Percentiles rank a stretch among this genome's conserved stretches.
These are phyloP conservation scores for Backusella psychrophila DNA, from an alignment of 192 early-diverging fungal genomes.

Conservation along the genomic window DNA sequence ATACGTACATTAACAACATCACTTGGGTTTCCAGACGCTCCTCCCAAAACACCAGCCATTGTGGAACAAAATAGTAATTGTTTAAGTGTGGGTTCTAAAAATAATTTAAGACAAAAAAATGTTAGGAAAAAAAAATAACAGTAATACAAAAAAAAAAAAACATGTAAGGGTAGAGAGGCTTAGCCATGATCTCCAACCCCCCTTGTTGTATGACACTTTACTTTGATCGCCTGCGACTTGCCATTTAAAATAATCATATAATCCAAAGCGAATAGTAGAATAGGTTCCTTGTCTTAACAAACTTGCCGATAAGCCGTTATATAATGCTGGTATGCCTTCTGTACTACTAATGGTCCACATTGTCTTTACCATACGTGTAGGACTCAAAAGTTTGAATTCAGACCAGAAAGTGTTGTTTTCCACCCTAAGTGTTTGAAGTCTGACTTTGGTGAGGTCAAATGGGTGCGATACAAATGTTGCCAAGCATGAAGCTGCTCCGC, in stretches of 20 bases:
- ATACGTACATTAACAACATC: conserved; percentile 80
- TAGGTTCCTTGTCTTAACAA: conserved; percentile 76
- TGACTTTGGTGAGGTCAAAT: conserved; percentile 88
- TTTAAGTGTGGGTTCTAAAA: conserved; percentile 28
- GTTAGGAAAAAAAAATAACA: neutral
- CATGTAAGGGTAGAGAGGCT: neutral
- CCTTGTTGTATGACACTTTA: conserved; percentile 23
- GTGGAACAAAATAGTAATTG: conserved; percentile 47
- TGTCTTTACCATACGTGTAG: conserved; percentile 63
- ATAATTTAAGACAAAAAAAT: neutral
- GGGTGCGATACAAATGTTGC: conserved; percentile 72
- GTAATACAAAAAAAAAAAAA: neutral
- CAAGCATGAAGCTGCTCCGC: conserved; percentile 50
- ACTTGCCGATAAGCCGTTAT: conserved; percentile 69
- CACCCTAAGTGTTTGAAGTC: conserved; percentile 53
- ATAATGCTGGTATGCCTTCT: conserved; percentile 67
- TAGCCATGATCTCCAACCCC: neutral
- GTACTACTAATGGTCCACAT: conserved; percentile 67
- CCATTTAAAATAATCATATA: conserved; percentile 70
- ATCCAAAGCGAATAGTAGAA: conserved; percentile 77
- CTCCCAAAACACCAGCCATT: conserved; percentile 54
- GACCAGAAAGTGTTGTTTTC: conserved; percentile 20
- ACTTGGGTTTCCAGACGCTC: conserved; percentile 71
- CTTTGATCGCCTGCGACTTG: conserved; percentile 48
- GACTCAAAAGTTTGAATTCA: conserved; percentile 14